Evolutionary conservation across 2,329 filamentous ascomycete genomes (phyloP).

Genomic region (Apiospora sp.): DNA sequence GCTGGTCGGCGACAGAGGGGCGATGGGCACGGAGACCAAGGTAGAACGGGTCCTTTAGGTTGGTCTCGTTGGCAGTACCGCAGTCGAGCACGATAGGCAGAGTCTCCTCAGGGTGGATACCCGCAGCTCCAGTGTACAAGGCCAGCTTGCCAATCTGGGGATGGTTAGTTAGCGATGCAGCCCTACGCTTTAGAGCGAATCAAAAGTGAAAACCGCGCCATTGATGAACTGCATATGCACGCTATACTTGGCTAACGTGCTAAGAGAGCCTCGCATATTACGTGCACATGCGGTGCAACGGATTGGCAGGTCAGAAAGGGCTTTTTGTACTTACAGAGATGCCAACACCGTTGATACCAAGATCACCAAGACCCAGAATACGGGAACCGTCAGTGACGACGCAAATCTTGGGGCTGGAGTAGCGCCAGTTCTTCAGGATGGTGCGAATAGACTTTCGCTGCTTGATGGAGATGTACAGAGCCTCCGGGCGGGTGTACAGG

Average conservation of each 20-base stretch:
- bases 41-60: constrained; percentile 79
- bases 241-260: constrained; percentile 12
- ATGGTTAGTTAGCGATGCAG: constrained; percentile 19
- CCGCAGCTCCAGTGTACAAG: constrained; percentile 93
- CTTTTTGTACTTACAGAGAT: constrained; percentile 74
- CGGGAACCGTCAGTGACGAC: constrained; percentile 96
- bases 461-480: constrained; percentile 93
- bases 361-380: constrained; percentile 89
- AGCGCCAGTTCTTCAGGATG: constrained; percentile 93
- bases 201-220: constrained; percentile 3
- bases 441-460: constrained; percentile 89
- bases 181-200: neutral
- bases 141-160: constrained; percentile 85
- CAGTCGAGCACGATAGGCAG: constrained; percentile 74
- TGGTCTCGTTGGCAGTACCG: constrained; percentile 71
- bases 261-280: neutral
- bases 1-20: constrained; percentile 78
- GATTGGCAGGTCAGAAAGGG: constrained; percentile 19
- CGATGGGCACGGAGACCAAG: constrained; percentile 88
- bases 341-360: constrained; percentile 96
- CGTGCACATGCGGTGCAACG: constrained; percentile 13
- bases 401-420: constrained; percentile 89
- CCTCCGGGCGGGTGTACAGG: constrained; percentile 93
- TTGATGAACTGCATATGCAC: constrained; percentile 24
- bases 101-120: constrained; percentile 89